phyloP scores from a whole-genome alignment of 2,329 filamentous ascomycete species.

The Penicillium sp. region DNA sequence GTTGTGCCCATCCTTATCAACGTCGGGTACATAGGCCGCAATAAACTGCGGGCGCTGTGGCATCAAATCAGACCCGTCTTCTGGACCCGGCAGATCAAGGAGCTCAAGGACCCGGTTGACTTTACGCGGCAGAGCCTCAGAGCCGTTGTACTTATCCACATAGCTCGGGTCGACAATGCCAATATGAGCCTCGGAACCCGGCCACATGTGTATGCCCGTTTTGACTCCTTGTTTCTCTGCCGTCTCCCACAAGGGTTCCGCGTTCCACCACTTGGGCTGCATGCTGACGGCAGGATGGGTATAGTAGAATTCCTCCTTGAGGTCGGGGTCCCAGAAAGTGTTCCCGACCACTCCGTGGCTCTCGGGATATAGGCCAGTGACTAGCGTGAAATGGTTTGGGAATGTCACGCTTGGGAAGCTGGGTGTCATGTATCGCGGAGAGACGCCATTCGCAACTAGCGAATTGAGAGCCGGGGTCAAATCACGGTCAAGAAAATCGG shows the following conservation, averaged over 20 bases:
- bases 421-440: slow-evolving; percentile 87
- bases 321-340: slow-evolving; percentile 83
- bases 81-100: slow-evolving; percentile 76
- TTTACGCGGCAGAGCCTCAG: slow-evolving; percentile 74
- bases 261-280: slow-evolving; percentile 90
- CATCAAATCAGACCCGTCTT: slow-evolving; percentile 54
- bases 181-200: slow-evolving; percentile 88
- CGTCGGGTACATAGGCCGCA: slow-evolving; percentile 90
- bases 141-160: slow-evolving; percentile 80
- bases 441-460: slow-evolving; percentile 80
- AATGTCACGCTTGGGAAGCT: slow-evolving; percentile 97
- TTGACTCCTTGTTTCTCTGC: slow-evolving; percentile 79
- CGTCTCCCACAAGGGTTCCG: slow-evolving; percentile 91
- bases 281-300: slow-evolving; percentile 75
- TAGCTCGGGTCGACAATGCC: slow-evolving; percentile 73
- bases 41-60: slow-evolving; percentile 82
- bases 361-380: slow-evolving; percentile 89
- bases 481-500: slow-evolving; percentile 83
- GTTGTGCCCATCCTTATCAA: slow-evolving; percentile 82
- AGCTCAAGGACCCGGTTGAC: slow-evolving; percentile 78
- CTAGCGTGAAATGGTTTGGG: slow-evolving; percentile 91
- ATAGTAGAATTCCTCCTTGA: slow-evolving; percentile 83
- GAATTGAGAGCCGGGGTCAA: slow-evolving; percentile 80
- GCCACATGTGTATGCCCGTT: slow-evolving; percentile 97
- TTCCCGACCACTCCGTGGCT: slow-evolving; percentile 92